Base-by-base conservation (phyloP, 352 stramenopile genomes). In the Phytophthora constricta region DNA sequence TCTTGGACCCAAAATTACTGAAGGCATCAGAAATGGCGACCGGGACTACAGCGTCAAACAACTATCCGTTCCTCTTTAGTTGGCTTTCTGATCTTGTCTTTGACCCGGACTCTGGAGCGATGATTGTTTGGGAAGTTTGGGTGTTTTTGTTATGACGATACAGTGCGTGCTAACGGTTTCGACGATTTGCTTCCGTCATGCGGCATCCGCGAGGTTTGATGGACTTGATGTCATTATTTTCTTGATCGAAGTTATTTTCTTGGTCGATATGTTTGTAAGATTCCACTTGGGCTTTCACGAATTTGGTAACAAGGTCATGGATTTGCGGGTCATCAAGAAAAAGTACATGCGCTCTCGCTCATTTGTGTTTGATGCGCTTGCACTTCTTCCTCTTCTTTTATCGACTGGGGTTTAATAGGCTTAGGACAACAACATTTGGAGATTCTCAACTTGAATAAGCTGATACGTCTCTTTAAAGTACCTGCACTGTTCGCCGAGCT, bases 251-350 rank as follows among this genome's bases (percentile, higher is more conserved):
- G 4, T 80, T 0, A 23, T 56, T 14, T 93, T 92, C 54, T 27
- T 86, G 4, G 9, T 86, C 2, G 83, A 91, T 33, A 80, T 93
- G 10, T 85, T 76, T 26, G 45, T 91, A 0, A 61, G 84, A 0
- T 84, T 68, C 2, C 79, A 70, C 4, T 48, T 90, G 2, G 83
- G 82, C 0, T 93, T 82, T 58, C 82, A 84, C 34, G 75, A 86
- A 43, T 91, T 88, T 56, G 85, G 85, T 2, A 91, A 90, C 70
- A 91, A 91, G 62, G 68, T 93, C 4, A 89, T 89, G 79, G 63
- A 79, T 34, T 52, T 71, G 2, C 52, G 57, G 9, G 19, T 63
- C 10, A 86, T 91, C 34, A 69, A 66, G n/a, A 57, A 20, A 4
- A 77, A 68, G 1, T 93, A 93, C 27, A 59, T 89, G 22, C 62